Percentiles rank a stretch among this genome's conserved stretches.
phyloP scores from a whole-genome alignment of 768 basidiomycete species.

The Agrocybe praecox region DNA sequence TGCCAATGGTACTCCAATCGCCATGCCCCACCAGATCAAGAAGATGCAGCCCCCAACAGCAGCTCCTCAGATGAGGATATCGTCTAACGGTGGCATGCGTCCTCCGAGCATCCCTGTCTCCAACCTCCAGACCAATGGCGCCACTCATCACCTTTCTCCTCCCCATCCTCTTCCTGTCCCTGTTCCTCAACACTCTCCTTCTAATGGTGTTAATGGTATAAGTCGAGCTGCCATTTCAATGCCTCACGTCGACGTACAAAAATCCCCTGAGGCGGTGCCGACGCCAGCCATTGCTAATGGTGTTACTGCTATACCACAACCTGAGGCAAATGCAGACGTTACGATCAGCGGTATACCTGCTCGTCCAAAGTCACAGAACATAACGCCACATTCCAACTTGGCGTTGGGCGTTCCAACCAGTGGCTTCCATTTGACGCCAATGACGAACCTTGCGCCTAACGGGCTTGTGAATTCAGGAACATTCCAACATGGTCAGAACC shows the following conservation, averaged over 20 bases:
- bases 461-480: constrained; percentile 33
- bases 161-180: constrained; percentile 36
- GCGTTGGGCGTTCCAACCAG: constrained; percentile 34
- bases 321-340: constrained; percentile 22
- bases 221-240: constrained; percentile 46
- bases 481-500: constrained; percentile 30
- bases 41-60: constrained; percentile 59
- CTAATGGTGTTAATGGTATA: constrained; percentile 37
- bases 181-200: constrained; percentile 30
- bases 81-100: constrained; percentile 58
- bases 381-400: constrained; percentile 33
- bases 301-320: constrained; percentile 28
- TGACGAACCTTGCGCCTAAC: constrained; percentile 33
- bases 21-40: constrained; percentile 62
- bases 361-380: constrained; percentile 50
- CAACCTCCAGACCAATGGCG: constrained; percentile 28
- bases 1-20: constrained; percentile 53
- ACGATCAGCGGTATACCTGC: constrained; percentile 23
- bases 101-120: constrained; percentile 43
- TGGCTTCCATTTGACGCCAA: constrained; percentile 52
- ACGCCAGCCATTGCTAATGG: constrained; percentile 34
- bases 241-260: constrained; percentile 46
- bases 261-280: constrained; percentile 27
- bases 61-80: constrained; percentile 62
- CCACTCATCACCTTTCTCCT: constrained; percentile 36